Evolutionary conservation across 2,329 filamentous ascomycete genomes (phyloP).

Genomic region (Eutypa lata): DNA sequence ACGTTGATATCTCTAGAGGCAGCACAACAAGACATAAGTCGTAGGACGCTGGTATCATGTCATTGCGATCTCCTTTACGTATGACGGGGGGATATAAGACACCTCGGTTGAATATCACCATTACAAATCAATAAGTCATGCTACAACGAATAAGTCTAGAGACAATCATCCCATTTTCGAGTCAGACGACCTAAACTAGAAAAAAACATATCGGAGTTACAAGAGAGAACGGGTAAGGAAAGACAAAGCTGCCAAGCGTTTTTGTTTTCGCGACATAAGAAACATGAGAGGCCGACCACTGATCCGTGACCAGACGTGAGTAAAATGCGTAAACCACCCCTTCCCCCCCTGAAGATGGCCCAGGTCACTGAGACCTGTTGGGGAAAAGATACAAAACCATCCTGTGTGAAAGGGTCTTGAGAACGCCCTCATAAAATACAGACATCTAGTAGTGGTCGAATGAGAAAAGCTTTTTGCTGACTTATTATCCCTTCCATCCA

Average conservation of each 20-base stretch:
- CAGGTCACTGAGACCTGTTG: slow-evolving; percentile 16
- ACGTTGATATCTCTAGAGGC: no score
- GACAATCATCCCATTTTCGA: slow-evolving; percentile 23
- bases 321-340: slow-evolving; percentile 18
- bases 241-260: slow-evolving; percentile 16
- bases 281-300: slow-evolving; percentile 26
- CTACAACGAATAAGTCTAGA: slow-evolving; percentile 9
- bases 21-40: no score
- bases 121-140: background rate
- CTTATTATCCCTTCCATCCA: slow-evolving; percentile 25
- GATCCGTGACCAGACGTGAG: slow-evolving; percentile 24
- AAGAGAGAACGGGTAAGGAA: slow-evolving; percentile 22
- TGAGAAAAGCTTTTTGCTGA: slow-evolving; percentile 17
- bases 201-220: slow-evolving; percentile 23
- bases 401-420: background rate
- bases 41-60: no score
- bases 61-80: no score
- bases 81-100: no score
- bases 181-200: slow-evolving; percentile 25
- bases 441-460: slow-evolving; percentile 23
- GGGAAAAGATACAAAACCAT: slow-evolving; percentile 8
- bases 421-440: slow-evolving; percentile 32
- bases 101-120: no score
- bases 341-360: slow-evolving; percentile 15
- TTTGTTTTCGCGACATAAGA: slow-evolving; percentile 26